A percentile compares a stretch with the other conserved stretches of the same genome.
Conservation (phyloP, 2,329 filamentous ascomycete species). For the Aspergillus texensis region DNA sequence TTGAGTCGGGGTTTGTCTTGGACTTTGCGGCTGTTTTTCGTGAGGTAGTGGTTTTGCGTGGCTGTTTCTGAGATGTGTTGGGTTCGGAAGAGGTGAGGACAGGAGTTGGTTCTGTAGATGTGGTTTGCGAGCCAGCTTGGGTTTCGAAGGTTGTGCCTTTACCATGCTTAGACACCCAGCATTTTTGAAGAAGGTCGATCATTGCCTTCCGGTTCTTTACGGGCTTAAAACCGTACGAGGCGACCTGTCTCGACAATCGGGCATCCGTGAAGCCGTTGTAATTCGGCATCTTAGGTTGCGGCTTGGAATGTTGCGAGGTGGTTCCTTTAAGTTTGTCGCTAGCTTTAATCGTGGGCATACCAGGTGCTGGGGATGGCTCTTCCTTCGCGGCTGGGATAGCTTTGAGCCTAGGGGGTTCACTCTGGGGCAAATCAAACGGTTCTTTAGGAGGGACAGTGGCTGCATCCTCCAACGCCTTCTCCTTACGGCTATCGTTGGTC, state of each 20-base stretch:
- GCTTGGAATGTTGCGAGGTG: not conserved
- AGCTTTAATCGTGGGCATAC: not conserved
- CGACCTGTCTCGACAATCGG: conserved; percentile 64
- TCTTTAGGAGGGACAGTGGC: too few relatives aligned
- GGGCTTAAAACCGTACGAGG: conserved; percentile 71
- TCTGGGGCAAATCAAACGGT: not conserved
- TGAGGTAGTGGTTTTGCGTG: not conserved
- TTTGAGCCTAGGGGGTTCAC: not conserved
- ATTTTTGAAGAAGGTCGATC: conserved; percentile 70
- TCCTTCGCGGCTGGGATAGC: not conserved
- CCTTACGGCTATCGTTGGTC: not conserved
- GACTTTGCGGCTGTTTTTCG: conserved; percentile 15
- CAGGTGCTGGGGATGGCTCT: not conserved
- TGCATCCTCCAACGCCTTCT: not conserved
- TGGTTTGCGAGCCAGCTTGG: conserved; percentile 21
- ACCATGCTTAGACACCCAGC: conserved; percentile 65
- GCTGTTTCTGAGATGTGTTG: conserved; percentile 1
- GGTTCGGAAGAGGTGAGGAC: not conserved
- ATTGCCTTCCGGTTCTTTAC: conserved; percentile 69
- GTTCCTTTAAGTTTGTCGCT: not conserved
- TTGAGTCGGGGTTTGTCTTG: conserved; percentile 13
- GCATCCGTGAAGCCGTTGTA: conserved; percentile 65
- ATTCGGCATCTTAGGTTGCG: conserved; percentile 50
- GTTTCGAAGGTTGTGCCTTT: conserved; percentile 22
- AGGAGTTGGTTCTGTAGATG: not conserved